Evolutionary conservation across 108 stramenopile genomes (phyloP).

Genomic region (Cylindrotheca closterium): DNA sequence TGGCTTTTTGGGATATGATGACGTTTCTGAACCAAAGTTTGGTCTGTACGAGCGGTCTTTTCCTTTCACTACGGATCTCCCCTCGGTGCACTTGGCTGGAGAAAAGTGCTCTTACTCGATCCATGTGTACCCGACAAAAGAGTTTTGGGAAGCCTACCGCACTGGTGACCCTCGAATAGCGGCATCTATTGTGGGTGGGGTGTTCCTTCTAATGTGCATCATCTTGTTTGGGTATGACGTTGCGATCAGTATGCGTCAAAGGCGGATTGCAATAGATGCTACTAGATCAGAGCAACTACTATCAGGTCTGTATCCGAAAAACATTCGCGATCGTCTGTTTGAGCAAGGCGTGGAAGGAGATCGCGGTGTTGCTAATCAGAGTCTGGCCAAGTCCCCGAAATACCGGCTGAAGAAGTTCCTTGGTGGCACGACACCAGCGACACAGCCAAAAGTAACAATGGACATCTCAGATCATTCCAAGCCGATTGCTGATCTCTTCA

Average conservation of each 20-base stretch:
- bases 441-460: too few species aligned
- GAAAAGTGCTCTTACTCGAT: background rate
- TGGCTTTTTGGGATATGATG: slow-evolving; percentile 6
- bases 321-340: slow-evolving; percentile 16
- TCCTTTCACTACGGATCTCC: background rate
- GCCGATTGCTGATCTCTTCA: slow-evolving; percentile 11
- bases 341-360: slow-evolving; percentile 1
- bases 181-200: slow-evolving; percentile 1
- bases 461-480: background rate
- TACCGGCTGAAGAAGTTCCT: slow-evolving; percentile 8
- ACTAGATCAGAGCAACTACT: slow-evolving; percentile 1
- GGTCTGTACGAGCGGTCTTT: background rate
- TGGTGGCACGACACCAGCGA: background rate
- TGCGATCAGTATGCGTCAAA: slow-evolving; percentile 6
- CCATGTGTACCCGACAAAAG: background rate
- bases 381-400: slow-evolving; percentile 1
- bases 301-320: slow-evolving; percentile 8
- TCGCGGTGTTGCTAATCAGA: background rate
- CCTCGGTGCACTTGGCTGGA: background rate
- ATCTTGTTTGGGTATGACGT: slow-evolving; percentile 19
- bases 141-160: background rate
- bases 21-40: background rate
- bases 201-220: slow-evolving; percentile 11
- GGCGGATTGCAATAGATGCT: background rate
- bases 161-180: background rate